phyloP scores from a whole-genome alignment of 2,329 filamentous ascomycete genomes.

The Fusarium sp. region DNA sequence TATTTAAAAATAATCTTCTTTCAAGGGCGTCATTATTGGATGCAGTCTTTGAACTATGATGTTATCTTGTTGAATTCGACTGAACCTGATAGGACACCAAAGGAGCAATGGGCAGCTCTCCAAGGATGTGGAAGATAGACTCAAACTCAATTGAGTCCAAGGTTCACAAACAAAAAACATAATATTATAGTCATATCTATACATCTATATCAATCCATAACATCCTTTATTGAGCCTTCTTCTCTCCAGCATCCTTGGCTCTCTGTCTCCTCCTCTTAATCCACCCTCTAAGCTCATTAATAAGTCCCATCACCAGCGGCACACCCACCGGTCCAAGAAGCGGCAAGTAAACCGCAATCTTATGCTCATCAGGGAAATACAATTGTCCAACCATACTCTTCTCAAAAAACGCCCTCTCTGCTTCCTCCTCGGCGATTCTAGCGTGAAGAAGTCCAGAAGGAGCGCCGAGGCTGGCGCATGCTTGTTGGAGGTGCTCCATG shows the following conservation, averaged over 20 bases:
- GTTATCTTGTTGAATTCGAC: neutral
- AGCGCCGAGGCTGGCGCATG: constrained; percentile 77
- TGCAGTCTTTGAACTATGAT: neutral
- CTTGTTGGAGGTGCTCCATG: constrained; percentile 79
- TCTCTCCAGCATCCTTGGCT: constrained; percentile 54
- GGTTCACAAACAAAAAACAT: neutral
- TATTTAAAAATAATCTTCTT: neutral
- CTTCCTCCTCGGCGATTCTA: constrained; percentile 85
- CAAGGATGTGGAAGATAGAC: neutral
- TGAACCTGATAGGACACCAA: neutral
- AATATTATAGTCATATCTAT: constrained; percentile 34
- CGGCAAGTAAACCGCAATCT: constrained; percentile 94
- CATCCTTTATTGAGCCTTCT: constrained; percentile 50
- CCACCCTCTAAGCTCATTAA: constrained; percentile 83
- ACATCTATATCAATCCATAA: constrained; percentile 5
- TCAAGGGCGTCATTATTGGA: neutral
- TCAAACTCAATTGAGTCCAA: neutral
- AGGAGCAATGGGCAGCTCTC: neutral
- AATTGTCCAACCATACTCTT: constrained; percentile 99
- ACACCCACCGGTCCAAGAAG: constrained; percentile 91
- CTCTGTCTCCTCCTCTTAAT: constrained; percentile 60
- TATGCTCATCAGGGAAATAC: constrained; percentile 98
- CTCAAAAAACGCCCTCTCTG: constrained; percentile 96
- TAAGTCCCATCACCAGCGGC: constrained; percentile 82
- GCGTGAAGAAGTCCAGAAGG: constrained; percentile 81